phyloP scores from a whole-genome alignment of 2,329 filamentous ascomycete species.

The Botrytis paeoniae region DNA sequence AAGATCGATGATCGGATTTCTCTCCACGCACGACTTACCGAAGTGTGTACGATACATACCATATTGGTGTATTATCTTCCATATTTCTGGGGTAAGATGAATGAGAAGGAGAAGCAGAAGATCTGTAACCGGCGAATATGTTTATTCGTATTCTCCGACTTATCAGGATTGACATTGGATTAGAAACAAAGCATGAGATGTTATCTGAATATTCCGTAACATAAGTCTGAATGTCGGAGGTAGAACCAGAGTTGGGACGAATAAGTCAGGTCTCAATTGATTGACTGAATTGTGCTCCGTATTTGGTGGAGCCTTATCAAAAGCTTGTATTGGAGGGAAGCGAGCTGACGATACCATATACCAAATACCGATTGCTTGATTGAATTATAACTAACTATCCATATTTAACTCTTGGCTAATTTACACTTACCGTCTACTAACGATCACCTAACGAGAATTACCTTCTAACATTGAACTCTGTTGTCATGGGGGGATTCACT shows the following conservation, averaged over 20 bases:
- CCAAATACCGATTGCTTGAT: neutral
- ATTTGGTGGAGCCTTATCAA: neutral
- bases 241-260: neutral
- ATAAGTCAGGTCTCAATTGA: neutral
- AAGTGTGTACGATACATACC: neutral
- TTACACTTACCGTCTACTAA: neutral
- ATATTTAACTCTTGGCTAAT: neutral
- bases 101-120: neutral
- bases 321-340: neutral
- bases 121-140: neutral
- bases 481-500: neutral
- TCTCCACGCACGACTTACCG: neutral
- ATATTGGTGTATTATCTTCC: neutral
- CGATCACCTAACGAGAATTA: neutral
- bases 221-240: neutral
- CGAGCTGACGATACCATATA: neutral
- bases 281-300: neutral
- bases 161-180: neutral
- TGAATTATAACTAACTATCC: neutral
- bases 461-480: too few relatives aligned
- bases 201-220: neutral
- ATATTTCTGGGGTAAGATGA: neutral
- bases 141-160: neutral
- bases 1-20: neutral
- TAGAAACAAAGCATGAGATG: neutral